phyloP scores from a whole-genome alignment of 2,329 filamentous ascomycete genomes.

The Sporothrix sp. region DNA sequence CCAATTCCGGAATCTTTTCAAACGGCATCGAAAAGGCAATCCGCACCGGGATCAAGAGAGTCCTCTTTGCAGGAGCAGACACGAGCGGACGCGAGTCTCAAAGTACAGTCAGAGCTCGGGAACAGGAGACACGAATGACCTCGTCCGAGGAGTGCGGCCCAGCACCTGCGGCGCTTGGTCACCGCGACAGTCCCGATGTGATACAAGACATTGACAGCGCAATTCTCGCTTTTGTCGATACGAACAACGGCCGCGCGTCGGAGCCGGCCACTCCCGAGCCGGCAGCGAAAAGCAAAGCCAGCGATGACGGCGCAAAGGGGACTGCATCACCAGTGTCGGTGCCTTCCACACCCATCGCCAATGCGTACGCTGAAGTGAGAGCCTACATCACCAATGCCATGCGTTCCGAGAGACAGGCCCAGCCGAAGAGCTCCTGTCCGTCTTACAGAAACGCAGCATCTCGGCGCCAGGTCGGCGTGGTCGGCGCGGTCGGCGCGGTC shows the following conservation, averaged over 20 bases:
- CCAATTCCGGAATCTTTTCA: neutral
- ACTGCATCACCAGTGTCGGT: neutral
- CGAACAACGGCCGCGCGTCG: slow-evolving; percentile 1
- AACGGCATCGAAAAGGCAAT: slow-evolving; percentile 12
- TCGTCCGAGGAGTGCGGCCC: too few relatives aligned
- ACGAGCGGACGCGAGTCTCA: neutral
- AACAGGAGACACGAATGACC: neutral
- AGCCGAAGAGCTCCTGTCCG: neutral
- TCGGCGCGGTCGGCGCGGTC: neutral
- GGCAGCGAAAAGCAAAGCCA: neutral
- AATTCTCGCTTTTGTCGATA: slow-evolving; percentile 11
- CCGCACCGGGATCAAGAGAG: slow-evolving; percentile 10
- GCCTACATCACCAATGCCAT: slow-evolving; percentile 12
- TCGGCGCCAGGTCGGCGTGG: neutral
- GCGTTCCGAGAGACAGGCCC: neutral
- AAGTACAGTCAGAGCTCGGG: too few relatives aligned
- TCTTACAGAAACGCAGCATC: slow-evolving; percentile 10
- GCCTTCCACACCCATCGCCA: slow-evolving; percentile 14
- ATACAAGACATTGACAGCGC: slow-evolving; percentile 13
- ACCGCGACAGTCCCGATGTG: too few relatives aligned
- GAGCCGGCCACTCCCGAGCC: neutral
- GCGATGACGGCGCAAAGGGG: neutral
- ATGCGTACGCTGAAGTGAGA: slow-evolving; percentile 15
- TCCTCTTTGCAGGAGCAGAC: too few relatives aligned
- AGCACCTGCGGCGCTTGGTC: too few relatives aligned